Percentiles rank a stretch among this genome's conserved stretches.
These are phyloP conservation scores for Prototheca stagnorum DNA, from an alignment of 163 green algal species.

Conservation along the genomic window DNA sequence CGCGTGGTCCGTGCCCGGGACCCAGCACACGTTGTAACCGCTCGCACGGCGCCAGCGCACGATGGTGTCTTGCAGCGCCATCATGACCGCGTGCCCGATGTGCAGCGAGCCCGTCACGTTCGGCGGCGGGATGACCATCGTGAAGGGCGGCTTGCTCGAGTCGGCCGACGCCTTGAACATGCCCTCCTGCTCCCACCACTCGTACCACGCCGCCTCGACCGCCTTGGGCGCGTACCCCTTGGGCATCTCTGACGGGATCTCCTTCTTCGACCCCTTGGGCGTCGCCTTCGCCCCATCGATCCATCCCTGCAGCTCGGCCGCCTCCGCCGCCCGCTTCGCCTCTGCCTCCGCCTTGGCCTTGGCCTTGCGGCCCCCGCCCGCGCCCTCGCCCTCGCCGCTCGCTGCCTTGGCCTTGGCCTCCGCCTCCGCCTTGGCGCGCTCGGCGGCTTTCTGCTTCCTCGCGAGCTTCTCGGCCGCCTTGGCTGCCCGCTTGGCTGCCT, in stretches of 20 bases:
- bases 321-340: constrained; percentile 65
- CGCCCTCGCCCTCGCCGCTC: too few species aligned
- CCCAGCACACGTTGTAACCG: constrained; percentile 85
- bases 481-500: constrained; percentile 34
- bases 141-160: constrained; percentile 53
- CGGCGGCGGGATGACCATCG: constrained; percentile 91
- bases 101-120: constrained; percentile 97
- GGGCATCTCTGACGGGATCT: constrained; percentile 46
- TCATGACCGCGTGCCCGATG: constrained; percentile 89
- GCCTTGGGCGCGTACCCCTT: constrained; percentile 74
- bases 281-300: constrained; percentile 37
- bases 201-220: constrained; percentile 64
- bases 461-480: constrained; percentile 70
- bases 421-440: constrained; percentile 20
- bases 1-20: constrained; percentile 91
- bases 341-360: constrained; percentile 63
- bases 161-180: constrained; percentile 36
- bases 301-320: constrained; percentile 40
- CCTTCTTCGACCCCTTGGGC: constrained; percentile 72
- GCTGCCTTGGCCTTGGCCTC: constrained; percentile 22
- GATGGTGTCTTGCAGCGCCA: constrained; percentile 2
- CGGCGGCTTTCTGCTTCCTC: constrained; percentile 34
- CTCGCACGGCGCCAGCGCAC: constrained; percentile 84
- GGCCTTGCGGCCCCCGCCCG: constrained; percentile 28
- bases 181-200: constrained; percentile 61